phyloP scores from a whole-genome alignment of 2,329 filamentous ascomycete genomes.

The Dactylellina parvicollis region DNA sequence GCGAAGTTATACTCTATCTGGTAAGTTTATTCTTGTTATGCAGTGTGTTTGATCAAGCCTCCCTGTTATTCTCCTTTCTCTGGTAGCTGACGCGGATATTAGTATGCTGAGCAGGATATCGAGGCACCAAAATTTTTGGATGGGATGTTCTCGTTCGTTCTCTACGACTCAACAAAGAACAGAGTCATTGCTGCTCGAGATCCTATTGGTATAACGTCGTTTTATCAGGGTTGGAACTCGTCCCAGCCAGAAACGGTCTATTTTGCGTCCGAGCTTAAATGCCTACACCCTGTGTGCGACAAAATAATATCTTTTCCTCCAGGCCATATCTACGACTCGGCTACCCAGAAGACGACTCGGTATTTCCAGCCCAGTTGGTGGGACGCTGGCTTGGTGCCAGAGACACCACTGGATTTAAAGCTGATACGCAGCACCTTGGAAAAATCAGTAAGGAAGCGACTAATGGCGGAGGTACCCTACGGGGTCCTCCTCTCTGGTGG shows the following conservation, averaged over 20 bases:
- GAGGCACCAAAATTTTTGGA: constrained; percentile 94
- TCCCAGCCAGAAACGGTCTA: constrained; percentile 84
- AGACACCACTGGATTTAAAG: constrained; percentile 83
- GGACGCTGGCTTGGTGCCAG: constrained; percentile 80
- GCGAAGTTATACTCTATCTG: constrained; percentile 97
- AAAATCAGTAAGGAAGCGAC: constrained; percentile 89
- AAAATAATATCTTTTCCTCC: constrained; percentile 93
- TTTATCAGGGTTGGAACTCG: constrained; percentile 94
- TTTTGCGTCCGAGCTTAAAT: constrained; percentile 98
- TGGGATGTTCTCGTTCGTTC: constrained; percentile 99
- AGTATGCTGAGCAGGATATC: constrained; percentile 92
- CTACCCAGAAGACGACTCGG: constrained; percentile 81
- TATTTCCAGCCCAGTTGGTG: constrained; percentile 96
- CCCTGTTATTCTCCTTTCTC: not conserved
- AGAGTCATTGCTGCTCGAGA: constrained; percentile 93
- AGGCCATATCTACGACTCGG: constrained; percentile 94
- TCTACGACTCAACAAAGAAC: constrained; percentile 95
- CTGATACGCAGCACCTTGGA: constrained; percentile 82
- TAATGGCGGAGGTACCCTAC: constrained; percentile 99
- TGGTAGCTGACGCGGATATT: constrained; percentile 13
- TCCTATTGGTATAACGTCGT: constrained; percentile 94
- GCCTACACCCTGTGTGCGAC: constrained; percentile 90
- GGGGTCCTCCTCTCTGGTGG: constrained; percentile 95
- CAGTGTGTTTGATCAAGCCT: too few species aligned
- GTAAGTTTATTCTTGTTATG: constrained; percentile 66